Evolutionary conservation across 495 filamentous ascomycete species (phyloP).

Genomic region (Tuber brumale): DNA sequence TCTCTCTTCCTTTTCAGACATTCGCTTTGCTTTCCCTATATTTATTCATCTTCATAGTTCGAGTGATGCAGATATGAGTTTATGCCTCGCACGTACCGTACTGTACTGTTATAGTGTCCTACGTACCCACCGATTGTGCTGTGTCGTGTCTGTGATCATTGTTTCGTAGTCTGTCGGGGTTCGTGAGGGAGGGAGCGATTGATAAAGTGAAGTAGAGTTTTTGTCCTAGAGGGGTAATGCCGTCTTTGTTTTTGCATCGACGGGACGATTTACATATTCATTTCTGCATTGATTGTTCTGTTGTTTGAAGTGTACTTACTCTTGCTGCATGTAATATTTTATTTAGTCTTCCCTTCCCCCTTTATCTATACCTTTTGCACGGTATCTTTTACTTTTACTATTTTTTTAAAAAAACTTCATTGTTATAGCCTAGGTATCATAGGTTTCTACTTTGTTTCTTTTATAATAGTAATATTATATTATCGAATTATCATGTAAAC

Average conservation of each 20-base stretch:
- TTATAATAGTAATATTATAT: background rate
- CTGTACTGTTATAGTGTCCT: background rate
- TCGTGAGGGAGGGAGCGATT: background rate
- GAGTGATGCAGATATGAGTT: constrained; percentile 6
- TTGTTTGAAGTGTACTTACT: background rate
- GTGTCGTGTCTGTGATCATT: background rate
- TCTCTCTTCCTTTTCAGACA: background rate
- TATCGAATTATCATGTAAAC: background rate
- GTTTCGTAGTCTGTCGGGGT: background rate
- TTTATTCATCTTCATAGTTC: background rate
- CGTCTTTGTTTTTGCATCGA: background rate
- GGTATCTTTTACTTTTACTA: background rate
- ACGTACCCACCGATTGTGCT: background rate
- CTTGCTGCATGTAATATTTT: background rate
- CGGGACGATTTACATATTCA: background rate
- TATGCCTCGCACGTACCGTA: background rate
- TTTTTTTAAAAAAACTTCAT: background rate
- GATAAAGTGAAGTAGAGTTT: background rate
- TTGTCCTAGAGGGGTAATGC: background rate
- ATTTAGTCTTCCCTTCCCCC: background rate
- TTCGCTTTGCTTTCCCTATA: background rate
- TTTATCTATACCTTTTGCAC: background rate
- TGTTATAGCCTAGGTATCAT: background rate
- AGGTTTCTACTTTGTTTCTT: background rate
- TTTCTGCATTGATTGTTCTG: background rate